A percentile compares a stretch with the other conserved stretches of the same genome.
phyloP scores from a whole-genome alignment of 2,329 filamentous ascomycete genomes.

The Apiospora pterosperma region DNA sequence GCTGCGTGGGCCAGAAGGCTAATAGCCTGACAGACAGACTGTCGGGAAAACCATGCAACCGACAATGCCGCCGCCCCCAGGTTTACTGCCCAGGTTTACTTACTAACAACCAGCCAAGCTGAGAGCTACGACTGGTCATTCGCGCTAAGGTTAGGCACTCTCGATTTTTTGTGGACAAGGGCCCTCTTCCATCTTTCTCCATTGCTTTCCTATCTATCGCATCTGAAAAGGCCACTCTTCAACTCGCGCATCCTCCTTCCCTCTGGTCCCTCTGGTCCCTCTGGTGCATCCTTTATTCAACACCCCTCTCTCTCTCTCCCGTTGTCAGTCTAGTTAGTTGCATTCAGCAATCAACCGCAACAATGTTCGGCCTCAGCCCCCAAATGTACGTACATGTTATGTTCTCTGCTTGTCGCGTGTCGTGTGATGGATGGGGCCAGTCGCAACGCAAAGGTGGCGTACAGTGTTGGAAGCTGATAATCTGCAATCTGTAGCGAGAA shows the following conservation, averaged over 20 bases:
- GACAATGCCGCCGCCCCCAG: background rate
- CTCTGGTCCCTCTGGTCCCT: too few species aligned
- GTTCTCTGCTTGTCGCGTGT: background rate
- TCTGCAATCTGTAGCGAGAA: conserved; percentile 63
- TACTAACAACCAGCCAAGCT: too few species aligned
- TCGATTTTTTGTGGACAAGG: conserved; percentile 4
- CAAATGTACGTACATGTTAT: background rate
- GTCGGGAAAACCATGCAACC: background rate
- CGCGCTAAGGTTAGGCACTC: too few species aligned
- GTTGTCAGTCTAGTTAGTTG: background rate
- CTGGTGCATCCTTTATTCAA: background rate
- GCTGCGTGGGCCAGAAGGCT: background rate
- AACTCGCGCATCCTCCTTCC: background rate
- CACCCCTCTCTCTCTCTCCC: background rate
- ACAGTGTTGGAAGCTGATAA: background rate
- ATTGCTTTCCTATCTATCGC: conserved; percentile 3
- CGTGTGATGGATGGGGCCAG: background rate
- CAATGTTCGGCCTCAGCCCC: conserved; percentile 6
- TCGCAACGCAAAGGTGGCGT: background rate
- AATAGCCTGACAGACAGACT: background rate
- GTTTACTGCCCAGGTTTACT: too few species aligned
- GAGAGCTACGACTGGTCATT: too few species aligned
- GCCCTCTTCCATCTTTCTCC: conserved; percentile 7
- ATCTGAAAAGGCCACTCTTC: conserved; percentile 6
- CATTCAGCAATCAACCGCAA: background rate